These are phyloP conservation scores for Irpex lacteus DNA, from an alignment of 1,284 basidiomycete species.

Conservation along the genomic window DNA sequence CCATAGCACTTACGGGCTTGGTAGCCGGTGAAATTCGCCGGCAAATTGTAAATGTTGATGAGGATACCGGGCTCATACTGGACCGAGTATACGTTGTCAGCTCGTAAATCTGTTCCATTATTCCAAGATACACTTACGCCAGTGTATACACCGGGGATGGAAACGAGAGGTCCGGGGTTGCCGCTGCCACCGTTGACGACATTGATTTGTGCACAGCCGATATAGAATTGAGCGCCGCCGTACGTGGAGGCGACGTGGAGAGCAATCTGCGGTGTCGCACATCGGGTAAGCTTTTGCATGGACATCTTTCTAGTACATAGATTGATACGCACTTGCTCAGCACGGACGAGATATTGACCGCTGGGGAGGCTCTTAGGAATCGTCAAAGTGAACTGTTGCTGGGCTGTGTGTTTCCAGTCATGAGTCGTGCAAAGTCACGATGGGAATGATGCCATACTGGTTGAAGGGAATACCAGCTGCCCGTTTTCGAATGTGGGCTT, in stretches of 20 bases:
- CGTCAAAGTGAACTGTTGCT: conserved; percentile 35
- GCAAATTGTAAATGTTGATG: conserved; percentile 27
- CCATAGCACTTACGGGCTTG: conserved; percentile 11
- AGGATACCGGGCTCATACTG: conserved; percentile 25
- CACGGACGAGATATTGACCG: conserved; percentile 29
- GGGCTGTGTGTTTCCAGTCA: conserved; percentile 25
- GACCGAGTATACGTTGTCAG: background rate
- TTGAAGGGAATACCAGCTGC: conserved; percentile 33
- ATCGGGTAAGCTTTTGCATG: background rate
- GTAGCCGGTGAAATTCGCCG: conserved; percentile 20
- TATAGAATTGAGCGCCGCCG: conserved; percentile 29
- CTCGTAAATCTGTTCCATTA: background rate
- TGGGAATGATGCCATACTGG: conserved; percentile 25
- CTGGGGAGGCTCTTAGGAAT: conserved; percentile 27
- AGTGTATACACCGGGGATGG: conserved; percentile 36
- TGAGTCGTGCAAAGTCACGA: background rate
- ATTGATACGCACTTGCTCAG: conserved; percentile 22
- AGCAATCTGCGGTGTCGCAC: conserved; percentile 13
- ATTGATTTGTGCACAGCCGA: conserved; percentile 30
- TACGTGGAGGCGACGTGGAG: conserved; percentile 24
- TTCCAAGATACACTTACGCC: conserved; percentile 14
- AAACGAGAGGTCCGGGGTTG: conserved; percentile 31
- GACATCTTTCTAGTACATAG: background rate
- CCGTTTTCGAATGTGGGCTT: conserved; percentile 33
- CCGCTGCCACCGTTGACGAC: conserved; percentile 35